Conservation (phyloP, 2,329 filamentous ascomycete species). For the Trichoderma arundinaceum region DNA sequence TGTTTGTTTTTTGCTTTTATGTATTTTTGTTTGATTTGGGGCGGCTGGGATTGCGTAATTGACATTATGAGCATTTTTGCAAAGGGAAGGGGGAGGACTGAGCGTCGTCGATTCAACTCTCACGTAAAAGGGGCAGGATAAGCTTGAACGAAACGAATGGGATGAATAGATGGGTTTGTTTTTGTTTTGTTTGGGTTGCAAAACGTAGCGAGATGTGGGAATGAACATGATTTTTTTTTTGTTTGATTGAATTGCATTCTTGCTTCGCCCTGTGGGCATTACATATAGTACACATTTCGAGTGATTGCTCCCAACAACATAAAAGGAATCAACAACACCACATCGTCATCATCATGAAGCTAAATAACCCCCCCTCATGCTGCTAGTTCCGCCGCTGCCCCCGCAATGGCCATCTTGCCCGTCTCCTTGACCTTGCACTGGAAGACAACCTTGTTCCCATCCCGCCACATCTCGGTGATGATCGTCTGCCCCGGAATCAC, state of each 20-base stretch:
- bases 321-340: no score
- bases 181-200: no score
- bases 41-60: not conserved
- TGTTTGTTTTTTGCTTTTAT: not conserved
- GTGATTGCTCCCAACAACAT: no score
- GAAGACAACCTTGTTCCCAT: conserved; percentile 79
- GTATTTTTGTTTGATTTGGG: not conserved
- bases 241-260: no score
- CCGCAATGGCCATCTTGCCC: conserved; percentile 83
- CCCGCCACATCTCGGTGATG: conserved; percentile 93
- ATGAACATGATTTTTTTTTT: not conserved
- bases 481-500: conserved; percentile 89
- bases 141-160: conserved; percentile 6
- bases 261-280: no score
- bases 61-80: not conserved
- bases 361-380: conserved; percentile 39
- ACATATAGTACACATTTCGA: no score
- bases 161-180: not conserved
- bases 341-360: no score
- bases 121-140: not conserved
- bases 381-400: conserved; percentile 77
- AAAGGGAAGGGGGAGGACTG: not conserved
- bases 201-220: no score
- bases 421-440: conserved; percentile 91
- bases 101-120: conserved; percentile 8